phyloP scores from a whole-genome alignment of 1,284 basidiomycete genomes.

The Marasmius fiardii region DNA sequence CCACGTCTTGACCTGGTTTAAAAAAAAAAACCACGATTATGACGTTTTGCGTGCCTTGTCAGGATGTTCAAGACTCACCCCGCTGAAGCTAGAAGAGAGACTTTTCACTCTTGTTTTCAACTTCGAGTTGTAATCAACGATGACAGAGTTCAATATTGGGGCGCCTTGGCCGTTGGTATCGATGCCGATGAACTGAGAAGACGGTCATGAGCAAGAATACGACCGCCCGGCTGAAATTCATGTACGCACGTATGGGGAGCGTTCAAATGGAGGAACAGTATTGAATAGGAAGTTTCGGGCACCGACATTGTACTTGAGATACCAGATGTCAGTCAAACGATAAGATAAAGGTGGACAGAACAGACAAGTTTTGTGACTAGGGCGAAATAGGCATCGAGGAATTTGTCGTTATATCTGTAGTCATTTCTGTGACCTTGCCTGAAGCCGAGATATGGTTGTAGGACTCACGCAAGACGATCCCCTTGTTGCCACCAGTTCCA shows the following conservation, averaged over 20 bases:
- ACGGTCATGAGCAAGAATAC: neutral
- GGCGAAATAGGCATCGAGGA: conserved; percentile 50
- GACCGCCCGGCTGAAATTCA: neutral
- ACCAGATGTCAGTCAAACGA: neutral
- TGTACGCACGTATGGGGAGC: conserved; percentile 45
- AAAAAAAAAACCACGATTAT: too few species aligned
- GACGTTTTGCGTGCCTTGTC: too few species aligned
- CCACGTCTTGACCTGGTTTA: neutral
- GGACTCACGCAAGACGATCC: conserved; percentile 44
- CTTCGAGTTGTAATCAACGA: conserved; percentile 30
- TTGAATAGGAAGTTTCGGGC: conserved; percentile 58
- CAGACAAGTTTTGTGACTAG: conserved; percentile 50
- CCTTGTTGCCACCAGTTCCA: conserved; percentile 45
- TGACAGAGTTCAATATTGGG: neutral
- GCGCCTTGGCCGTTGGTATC: neutral
- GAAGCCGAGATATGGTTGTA: neutral
- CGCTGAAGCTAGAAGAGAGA: neutral
- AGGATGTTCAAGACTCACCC: too few species aligned
- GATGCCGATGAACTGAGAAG: conserved; percentile 45
- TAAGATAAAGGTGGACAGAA: conserved; percentile 6
- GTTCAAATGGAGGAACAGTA: conserved; percentile 53
- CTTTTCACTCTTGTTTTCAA: conserved; percentile 40
- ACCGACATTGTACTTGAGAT: conserved; percentile 32
- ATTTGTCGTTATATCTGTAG: conserved; percentile 41
- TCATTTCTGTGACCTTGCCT: neutral